Percentiles rank a stretch among this genome's conserved stretches.
Conservation (phyloP, 1,139 yeast genomes). For the Hyphopichia pseudoburtonii region DNA sequence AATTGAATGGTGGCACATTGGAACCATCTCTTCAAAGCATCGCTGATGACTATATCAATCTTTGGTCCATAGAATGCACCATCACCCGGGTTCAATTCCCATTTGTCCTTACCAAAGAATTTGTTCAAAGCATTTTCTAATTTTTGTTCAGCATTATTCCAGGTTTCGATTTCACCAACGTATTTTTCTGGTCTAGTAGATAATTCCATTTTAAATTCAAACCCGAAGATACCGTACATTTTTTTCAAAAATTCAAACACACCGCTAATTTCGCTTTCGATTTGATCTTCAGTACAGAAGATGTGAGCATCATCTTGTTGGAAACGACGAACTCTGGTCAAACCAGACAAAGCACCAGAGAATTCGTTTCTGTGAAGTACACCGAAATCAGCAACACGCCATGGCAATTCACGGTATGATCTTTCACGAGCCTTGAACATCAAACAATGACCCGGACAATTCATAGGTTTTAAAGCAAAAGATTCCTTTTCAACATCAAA, state of each 20-base stretch:
- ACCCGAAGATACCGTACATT: slow-evolving; percentile 82
- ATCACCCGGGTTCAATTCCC: slow-evolving; percentile 94
- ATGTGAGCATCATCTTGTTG: slow-evolving; percentile 99
- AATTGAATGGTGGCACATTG: slow-evolving; percentile 98
- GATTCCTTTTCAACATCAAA: slow-evolving; percentile 91
- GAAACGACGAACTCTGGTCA: slow-evolving; percentile 95
- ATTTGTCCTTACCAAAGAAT: slow-evolving; percentile 69
- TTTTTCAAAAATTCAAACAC: slow-evolving; percentile 77
- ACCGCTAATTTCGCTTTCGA: slow-evolving; percentile 75
- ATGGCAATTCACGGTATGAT: slow-evolving; percentile 90
- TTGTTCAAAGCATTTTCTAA: slow-evolving; percentile 71
- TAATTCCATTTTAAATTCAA: slow-evolving; percentile 84
- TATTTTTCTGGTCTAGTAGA: slow-evolving; percentile 94
- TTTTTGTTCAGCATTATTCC: slow-evolving; percentile 85
- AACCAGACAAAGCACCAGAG: slow-evolving; percentile 80
- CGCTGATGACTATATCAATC: slow-evolving; percentile 91
- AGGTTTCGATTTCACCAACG: slow-evolving; percentile 81
- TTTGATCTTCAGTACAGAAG: slow-evolving; percentile 89
- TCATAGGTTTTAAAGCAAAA: slow-evolving; percentile 94
- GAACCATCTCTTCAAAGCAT: slow-evolving; percentile 90
- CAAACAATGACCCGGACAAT: slow-evolving; percentile 97
- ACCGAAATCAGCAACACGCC: slow-evolving; percentile 96
- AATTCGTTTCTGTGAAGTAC: slow-evolving; percentile 95
- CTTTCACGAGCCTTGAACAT: slow-evolving; percentile 85
- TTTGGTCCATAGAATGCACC: slow-evolving; percentile 99